phyloP scores from a whole-genome alignment of 108 stramenopile species.

The Nitzschia sp. region DNA sequence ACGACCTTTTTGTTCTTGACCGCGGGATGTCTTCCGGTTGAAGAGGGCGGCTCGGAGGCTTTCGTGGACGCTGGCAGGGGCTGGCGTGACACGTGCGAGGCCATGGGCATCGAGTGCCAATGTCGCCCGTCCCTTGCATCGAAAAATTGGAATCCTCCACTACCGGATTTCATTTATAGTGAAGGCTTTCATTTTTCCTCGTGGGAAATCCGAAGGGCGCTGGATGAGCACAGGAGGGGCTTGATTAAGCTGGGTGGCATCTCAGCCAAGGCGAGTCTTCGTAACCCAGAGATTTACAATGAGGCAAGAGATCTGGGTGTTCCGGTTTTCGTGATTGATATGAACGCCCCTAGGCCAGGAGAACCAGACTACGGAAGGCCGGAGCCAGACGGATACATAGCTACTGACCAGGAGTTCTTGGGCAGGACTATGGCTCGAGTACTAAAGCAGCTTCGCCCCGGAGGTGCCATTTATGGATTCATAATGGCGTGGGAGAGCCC shows the following conservation, averaged over 20 bases:
- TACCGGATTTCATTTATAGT: not conserved
- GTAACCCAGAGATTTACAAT: not conserved
- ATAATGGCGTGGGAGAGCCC: not conserved
- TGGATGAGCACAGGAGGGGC: not conserved
- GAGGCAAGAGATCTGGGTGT: not conserved
- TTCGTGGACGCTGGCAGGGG: not conserved
- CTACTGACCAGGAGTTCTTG: slow-evolving; percentile 38
- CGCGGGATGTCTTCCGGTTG: not conserved
- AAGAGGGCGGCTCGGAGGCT: not conserved
- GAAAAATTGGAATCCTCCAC: not conserved
- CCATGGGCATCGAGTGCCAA: not conserved
- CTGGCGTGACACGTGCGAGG: not conserved
- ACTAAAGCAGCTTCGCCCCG: slow-evolving; percentile 32
- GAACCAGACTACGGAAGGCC: not conserved
- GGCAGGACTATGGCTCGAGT: slow-evolving; percentile 38
- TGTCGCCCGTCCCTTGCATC: not conserved
- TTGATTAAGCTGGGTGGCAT: not conserved
- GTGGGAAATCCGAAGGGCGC: not conserved
- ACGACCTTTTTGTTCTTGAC: not conserved
- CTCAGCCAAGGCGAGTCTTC: not conserved
- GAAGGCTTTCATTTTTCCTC: not conserved
- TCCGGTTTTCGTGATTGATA: not conserved
- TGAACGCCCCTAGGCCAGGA: not conserved
- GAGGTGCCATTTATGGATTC: slow-evolving; percentile 37
- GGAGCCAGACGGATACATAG: slow-evolving; percentile 28